Evolutionary conservation across 1,284 basidiomycete genomes (phyloP).

Genomic region (Rhodotorula sp.): DNA sequence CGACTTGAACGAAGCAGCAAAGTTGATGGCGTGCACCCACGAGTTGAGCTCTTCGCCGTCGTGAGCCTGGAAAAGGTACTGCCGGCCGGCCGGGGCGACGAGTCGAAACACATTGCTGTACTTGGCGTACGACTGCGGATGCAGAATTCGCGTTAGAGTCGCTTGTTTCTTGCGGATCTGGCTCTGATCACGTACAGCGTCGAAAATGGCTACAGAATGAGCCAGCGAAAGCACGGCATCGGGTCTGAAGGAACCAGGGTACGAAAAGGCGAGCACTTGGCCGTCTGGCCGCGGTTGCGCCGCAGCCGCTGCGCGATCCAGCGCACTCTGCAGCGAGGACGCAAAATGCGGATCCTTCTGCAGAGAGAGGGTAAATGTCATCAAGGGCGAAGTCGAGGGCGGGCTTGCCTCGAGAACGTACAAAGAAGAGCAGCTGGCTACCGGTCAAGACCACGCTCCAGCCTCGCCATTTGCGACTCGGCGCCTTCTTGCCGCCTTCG

Average conservation of each 20-base stretch:
- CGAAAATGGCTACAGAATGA: slow-evolving; percentile 73
- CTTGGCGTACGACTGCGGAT: slow-evolving; percentile 62
- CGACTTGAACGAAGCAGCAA: slow-evolving; percentile 86
- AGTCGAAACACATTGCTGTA: slow-evolving; percentile 75
- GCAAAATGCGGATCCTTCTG: slow-evolving; percentile 60
- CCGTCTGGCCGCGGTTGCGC: slow-evolving; percentile 16
- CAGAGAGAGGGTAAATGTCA: background rate
- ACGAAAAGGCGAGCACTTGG: slow-evolving; percentile 40
- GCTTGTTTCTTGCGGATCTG: too few species aligned
- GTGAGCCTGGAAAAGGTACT: slow-evolving; percentile 74
- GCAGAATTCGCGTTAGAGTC: background rate
- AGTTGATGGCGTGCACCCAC: slow-evolving; percentile 93
- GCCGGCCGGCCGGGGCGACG: slow-evolving; percentile 69
- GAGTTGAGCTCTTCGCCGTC: slow-evolving; percentile 76
- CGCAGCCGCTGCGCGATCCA: slow-evolving; percentile 11
- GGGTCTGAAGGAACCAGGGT: slow-evolving; percentile 67
- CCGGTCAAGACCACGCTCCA: slow-evolving; percentile 84
- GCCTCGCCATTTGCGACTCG: slow-evolving; percentile 79
- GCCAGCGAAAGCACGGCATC: slow-evolving; percentile 83
- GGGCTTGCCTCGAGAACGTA: slow-evolving; percentile 11
- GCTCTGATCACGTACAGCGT: slow-evolving; percentile 50
- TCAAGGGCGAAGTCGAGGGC: slow-evolving; percentile 56
- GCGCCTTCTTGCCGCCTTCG: slow-evolving; percentile 71
- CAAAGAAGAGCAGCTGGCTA: slow-evolving; percentile 85
- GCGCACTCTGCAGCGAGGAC: slow-evolving; percentile 18